A percentile compares a stretch with the other conserved stretches of the same genome.
These are phyloP conservation scores for Elsinoe arachidis DNA, from an alignment of 2,329 filamentous ascomycete genomes.

Conservation along the genomic window DNA sequence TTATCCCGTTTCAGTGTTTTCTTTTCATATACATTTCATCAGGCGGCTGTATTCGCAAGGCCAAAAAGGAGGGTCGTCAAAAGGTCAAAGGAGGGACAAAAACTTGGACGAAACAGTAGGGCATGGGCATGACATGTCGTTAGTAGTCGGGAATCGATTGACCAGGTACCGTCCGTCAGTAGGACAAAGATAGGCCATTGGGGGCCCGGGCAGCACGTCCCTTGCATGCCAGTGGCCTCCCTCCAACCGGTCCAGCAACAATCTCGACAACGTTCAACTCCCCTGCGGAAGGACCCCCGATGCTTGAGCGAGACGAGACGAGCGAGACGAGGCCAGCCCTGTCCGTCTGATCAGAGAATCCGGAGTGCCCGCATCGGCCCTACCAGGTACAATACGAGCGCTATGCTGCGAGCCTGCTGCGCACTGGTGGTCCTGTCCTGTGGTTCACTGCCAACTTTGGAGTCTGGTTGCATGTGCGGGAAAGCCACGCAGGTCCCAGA, in stretches of 20 bases:
- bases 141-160: constrained; percentile 5
- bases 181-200: constrained; percentile 7
- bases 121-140: constrained; percentile 2
- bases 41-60: background rate
- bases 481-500: constrained; percentile 2
- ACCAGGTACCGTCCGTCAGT: background rate
- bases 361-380: background rate
- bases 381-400: no score
- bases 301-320: no score
- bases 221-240: constrained; percentile 5
- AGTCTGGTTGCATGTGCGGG: background rate
- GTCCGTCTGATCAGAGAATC: background rate
- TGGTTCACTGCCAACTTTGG: constrained; percentile 9
- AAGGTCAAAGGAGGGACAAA: background rate
- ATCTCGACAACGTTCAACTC: constrained; percentile 10
- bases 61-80: background rate
- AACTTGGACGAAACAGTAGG: constrained; percentile 8
- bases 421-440: background rate
- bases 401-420: no score
- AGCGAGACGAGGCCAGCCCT: background rate
- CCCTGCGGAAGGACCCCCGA: background rate
- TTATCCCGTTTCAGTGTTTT: background rate
- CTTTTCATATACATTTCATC: constrained; percentile 7
- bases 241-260: constrained; percentile 13
- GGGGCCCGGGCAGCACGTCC: constrained; percentile 1